Percentiles rank a stretch among this genome's conserved stretches.
These are phyloP conservation scores for Mycosphaerella sp. DNA, from an alignment of 2,329 filamentous ascomycete species.

Conservation along the genomic window DNA sequence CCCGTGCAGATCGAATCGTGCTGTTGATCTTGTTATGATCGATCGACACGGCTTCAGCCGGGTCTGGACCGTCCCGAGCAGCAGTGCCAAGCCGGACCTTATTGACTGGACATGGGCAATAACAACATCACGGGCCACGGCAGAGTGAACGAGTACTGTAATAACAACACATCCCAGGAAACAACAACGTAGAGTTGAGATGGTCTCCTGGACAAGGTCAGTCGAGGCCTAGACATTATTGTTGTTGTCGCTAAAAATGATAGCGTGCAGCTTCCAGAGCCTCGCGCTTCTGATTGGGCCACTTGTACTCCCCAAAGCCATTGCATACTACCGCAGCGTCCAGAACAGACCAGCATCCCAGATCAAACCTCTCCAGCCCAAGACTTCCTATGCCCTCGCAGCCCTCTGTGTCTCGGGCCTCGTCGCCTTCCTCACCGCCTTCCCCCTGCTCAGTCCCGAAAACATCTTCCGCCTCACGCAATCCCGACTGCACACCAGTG, in stretches of 20 bases:
- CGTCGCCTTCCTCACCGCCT: constrained; percentile 54
- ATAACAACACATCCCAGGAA: background rate
- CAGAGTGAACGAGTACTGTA: no score
- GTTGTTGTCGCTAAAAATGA: no score
- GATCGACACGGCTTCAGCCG: no score
- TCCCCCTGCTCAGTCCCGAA: constrained; percentile 64
- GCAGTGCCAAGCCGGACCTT: no score
- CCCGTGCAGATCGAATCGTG: background rate
- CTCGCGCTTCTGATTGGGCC: constrained; percentile 58
- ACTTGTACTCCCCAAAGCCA: constrained; percentile 60
- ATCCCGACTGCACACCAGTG: constrained; percentile 79
- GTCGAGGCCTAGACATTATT: background rate
- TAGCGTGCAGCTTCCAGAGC: constrained; percentile 37
- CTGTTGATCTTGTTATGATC: background rate
- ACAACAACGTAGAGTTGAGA: no score
- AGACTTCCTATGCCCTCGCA: constrained; percentile 53
- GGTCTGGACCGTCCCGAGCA: background rate
- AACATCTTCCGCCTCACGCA: constrained; percentile 75
- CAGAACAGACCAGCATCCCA: constrained; percentile 36
- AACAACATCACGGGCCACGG: no score
- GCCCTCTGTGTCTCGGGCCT: constrained; percentile 53
- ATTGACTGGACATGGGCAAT: no score
- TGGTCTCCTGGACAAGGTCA: constrained; percentile 17
- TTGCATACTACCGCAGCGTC: constrained; percentile 58
- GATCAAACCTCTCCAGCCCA: constrained; percentile 48